Conservation (phyloP, 441 rosid species). For the Erysimum cheiri region DNA sequence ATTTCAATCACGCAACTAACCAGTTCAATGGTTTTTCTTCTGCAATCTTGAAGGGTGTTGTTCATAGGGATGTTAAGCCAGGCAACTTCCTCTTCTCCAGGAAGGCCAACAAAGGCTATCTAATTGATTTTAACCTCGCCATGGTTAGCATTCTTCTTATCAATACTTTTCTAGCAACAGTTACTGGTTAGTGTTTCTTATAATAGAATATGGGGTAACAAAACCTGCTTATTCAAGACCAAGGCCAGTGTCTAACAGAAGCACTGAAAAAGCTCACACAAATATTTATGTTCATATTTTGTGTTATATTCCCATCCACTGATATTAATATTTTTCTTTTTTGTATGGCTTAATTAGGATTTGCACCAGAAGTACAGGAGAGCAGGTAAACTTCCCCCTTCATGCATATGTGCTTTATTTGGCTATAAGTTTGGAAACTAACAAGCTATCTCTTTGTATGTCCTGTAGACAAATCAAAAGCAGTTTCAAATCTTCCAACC, state of each 20-base stretch:
- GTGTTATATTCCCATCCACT: slow-evolving; percentile 16
- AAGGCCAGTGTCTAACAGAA: slow-evolving; percentile 22
- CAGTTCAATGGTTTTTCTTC: slow-evolving; percentile 22
- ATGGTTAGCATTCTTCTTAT: slow-evolving; percentile 61
- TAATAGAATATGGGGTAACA: slow-evolving; percentile 7
- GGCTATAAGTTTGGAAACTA: slow-evolving; percentile 36
- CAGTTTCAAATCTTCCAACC: slow-evolving; percentile 48
- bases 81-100: slow-evolving; percentile 95
- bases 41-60: slow-evolving; percentile 64
- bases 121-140: slow-evolving; percentile 96
- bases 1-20: slow-evolving; percentile 13
- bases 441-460: slow-evolving; percentile 25
- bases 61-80: slow-evolving; percentile 98
- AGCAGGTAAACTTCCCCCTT: slow-evolving; percentile 54
- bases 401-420: slow-evolving; percentile 3
- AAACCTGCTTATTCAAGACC: neutral
- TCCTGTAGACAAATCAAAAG: slow-evolving; percentile 68
- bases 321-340: slow-evolving; percentile 21
- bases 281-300: slow-evolving; percentile 12
- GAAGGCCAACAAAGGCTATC: slow-evolving; percentile 76
- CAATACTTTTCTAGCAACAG: slow-evolving; percentile 16
- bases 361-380: slow-evolving; percentile 73
- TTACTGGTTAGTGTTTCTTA: slow-evolving; percentile 21
- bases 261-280: slow-evolving; percentile 21
- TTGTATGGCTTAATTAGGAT: slow-evolving; percentile 58